Evolutionary conservation across 495 filamentous ascomycete species (phyloP).

Genomic region (Hyphodiscus hymeniophilus): DNA sequence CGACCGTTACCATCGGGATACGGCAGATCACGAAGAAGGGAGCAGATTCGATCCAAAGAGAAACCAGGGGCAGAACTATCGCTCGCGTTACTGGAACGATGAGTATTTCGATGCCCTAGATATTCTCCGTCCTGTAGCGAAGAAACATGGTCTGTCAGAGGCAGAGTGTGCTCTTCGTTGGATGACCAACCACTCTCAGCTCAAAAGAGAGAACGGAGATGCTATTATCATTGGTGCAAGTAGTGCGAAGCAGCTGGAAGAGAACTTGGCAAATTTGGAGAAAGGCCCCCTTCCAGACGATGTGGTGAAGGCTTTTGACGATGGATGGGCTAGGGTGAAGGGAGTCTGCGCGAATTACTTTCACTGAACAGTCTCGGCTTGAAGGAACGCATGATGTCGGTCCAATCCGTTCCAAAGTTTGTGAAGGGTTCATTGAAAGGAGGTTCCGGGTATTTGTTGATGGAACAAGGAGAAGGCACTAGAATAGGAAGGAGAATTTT

Average conservation of each 20-base stretch:
- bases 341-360: conserved; percentile 8
- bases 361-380: conserved; percentile 1
- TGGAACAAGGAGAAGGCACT: too few species aligned
- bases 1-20: conserved; percentile 24
- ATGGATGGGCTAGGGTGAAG: conserved; percentile 9
- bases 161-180: conserved; percentile 40
- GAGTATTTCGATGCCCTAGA: conserved; percentile 36
- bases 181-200: conserved; percentile 33
- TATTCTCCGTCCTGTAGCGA: conserved; percentile 17
- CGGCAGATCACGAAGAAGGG: conserved; percentile 46
- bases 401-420: too few species aligned
- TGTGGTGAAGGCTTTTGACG: conserved; percentile 30
- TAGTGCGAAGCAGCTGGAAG: conserved; percentile 39
- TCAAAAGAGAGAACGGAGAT: conserved; percentile 32
- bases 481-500: too few species aligned
- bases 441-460: too few species aligned
- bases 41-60: conserved; percentile 49
- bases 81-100: conserved; percentile 37
- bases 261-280: conserved; percentile 45
- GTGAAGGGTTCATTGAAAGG: too few species aligned
- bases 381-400: too few species aligned
- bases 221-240: conserved; percentile 50
- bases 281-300: conserved; percentile 49
- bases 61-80: conserved; percentile 21
- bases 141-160: conserved; percentile 33